Evolutionary conservation across 129 eudicot species (phyloP), one percentile per base, ranked within the genome.

Genomic region (Erigeron canadensis): DNA sequence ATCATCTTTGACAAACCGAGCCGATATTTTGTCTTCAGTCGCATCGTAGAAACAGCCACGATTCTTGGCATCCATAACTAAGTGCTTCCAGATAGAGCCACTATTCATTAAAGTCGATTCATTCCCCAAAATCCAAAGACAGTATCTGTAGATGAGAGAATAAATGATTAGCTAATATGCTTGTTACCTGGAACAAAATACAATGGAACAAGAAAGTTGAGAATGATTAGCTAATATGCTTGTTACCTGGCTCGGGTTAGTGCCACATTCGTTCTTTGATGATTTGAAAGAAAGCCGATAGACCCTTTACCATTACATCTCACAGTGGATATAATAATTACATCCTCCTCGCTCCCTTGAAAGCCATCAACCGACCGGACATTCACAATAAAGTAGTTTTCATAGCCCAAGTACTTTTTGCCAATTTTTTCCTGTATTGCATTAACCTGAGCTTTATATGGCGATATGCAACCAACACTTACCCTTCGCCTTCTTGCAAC

Each of bases 71-170:
- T 91, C 86, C 12, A 39, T 10, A 6, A 84, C 88, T 60, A 91
- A 55, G 6, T 79, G 69, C 74, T 77, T 77, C 97, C 97, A 91
- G 63, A 91, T 84, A n/a, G 89, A 76, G 40, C 79, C 74, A 65
- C 97, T 86, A 8, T 70, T 77, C 7, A 58, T 4, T 61, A 91
- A 42, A 16, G 98, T 91, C 57, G 81, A 54, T 10, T 76, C 87
- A 47, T 81, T 84, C 5, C 98, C 98, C 70, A 86, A 39, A 80
- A 91, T 84, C 91, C 96, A 88, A 8, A 91, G 87, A 72, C 94
- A 88, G 47, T 81, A 53, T 81, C 97, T 91, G 70, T 28, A 81
- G 1, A 51, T 2, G 48, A 1, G 69, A 5, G 1, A 12, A 18
- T 58, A 41, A 34, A 5, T n/a, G n/a, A n/a, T n/a, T n/a, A n/a